Conservation (phyloP, 2,329 filamentous ascomycete species). For the Alternaria sp. region DNA sequence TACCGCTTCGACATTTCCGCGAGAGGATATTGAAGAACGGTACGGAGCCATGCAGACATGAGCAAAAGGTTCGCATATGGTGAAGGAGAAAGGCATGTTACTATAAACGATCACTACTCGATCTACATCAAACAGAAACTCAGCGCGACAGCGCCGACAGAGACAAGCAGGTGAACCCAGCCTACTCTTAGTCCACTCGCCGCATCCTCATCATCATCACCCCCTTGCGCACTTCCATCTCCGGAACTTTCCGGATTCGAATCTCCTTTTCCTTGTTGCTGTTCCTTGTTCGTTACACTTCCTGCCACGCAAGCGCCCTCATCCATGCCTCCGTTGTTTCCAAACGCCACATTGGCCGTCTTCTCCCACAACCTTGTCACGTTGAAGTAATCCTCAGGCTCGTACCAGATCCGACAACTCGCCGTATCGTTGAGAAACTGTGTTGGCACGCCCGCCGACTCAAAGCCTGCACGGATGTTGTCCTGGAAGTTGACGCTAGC, state of each 20-base stretch:
- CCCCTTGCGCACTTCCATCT: conserved; percentile 13
- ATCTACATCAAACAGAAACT: conserved; percentile 13
- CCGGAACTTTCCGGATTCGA: conserved; percentile 27
- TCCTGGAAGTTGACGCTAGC: conserved; percentile 52
- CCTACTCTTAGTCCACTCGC: conserved; percentile 22
- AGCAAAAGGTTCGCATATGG: not conserved
- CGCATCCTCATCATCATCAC: conserved; percentile 26
- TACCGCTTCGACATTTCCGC: not conserved
- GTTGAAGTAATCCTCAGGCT: conserved; percentile 62
- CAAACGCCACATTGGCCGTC: conserved; percentile 41
- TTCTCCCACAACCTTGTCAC: conserved; percentile 63
- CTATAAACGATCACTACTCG: too few species aligned
- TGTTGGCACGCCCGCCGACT: conserved; percentile 54
- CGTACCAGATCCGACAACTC: conserved; percentile 69
- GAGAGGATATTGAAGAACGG: not conserved
- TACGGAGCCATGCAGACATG: not conserved
- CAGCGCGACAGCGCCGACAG: conserved; percentile 17
- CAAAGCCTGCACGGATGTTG: conserved; percentile 47
- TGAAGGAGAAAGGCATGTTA: not conserved
- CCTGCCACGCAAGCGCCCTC: conserved; percentile 40
- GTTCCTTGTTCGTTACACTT: conserved; percentile 36
- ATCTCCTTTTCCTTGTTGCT: conserved; percentile 38
- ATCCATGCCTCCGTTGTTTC: conserved; percentile 38
- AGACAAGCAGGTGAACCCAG: conserved; percentile 24
- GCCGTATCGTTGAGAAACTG: conserved; percentile 71